Evolutionary conservation across 148 eudicot species (phyloP).

Genomic region (Nepenthes gracilis): DNA sequence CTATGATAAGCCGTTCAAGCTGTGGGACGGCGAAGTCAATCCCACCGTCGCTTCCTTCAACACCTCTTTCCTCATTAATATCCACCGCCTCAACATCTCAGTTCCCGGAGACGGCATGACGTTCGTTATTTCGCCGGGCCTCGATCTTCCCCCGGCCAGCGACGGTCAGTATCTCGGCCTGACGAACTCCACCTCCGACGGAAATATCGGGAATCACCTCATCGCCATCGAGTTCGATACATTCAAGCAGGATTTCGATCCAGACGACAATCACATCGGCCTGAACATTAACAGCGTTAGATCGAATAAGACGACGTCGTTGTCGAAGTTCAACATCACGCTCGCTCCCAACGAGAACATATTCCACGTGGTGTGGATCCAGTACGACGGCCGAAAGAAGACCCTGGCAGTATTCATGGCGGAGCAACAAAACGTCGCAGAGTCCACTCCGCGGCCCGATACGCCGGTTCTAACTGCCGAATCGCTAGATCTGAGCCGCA

Average conservation of each 20-base stretch:
- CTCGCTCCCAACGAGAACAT: conserved; percentile 25
- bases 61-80: conserved; percentile 45
- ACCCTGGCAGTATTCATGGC: conserved; percentile 42
- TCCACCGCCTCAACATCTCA: conserved; percentile 13
- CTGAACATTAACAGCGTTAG: conserved; percentile 38
- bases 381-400: conserved; percentile 42
- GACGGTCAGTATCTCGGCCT: conserved; percentile 46
- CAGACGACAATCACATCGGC: conserved; percentile 70
- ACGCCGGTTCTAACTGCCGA: conserved; percentile 29
- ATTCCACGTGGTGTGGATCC: conserved; percentile 60
- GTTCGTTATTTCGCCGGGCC: conserved; percentile 43
- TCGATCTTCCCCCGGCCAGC: conserved; percentile 27
- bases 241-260: conserved; percentile 39
- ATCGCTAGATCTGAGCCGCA: conserved; percentile 31
- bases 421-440: conserved; percentile 6
- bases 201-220: conserved; percentile 16
- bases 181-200: conserved; percentile 50
- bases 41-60: conserved; percentile 43
- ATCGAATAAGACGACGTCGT: conserved; percentile 23
- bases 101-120: conserved; percentile 58
- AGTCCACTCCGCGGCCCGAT: conserved; percentile 20
- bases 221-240: conserved; percentile 83
- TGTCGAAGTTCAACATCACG: conserved; percentile 26
- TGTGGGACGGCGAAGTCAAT: conserved; percentile 26
- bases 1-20: conserved; percentile 13